These are phyloP conservation scores for Aspergillus nanangensis DNA, from an alignment of 495 filamentous ascomycete species.

Conservation along the genomic window DNA sequence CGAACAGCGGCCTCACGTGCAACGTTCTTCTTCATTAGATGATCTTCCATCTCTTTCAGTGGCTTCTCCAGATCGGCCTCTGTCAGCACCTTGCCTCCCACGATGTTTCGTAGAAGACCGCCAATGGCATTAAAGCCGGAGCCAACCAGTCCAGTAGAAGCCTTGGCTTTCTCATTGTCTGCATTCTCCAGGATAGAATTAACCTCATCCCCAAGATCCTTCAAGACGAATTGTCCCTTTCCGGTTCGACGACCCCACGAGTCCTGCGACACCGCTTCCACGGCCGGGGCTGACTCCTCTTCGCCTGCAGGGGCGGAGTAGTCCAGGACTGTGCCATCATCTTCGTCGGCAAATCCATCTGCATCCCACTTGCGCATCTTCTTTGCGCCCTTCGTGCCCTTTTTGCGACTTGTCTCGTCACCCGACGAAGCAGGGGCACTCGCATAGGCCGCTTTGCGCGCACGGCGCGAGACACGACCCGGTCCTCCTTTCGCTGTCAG, in stretches of 20 bases:
- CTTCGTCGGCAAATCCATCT: slow-evolving; percentile 82
- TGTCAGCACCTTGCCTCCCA: slow-evolving; percentile 88
- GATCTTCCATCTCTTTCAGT: slow-evolving; percentile 92
- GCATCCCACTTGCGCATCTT: slow-evolving; percentile 88
- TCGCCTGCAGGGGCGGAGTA: slow-evolving; percentile 68
- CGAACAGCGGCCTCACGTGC: slow-evolving; percentile 90
- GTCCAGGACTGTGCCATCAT: slow-evolving; percentile 74
- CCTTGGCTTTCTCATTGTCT: slow-evolving; percentile 56
- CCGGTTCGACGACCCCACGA: slow-evolving; percentile 79
- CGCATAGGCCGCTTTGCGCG: slow-evolving; percentile 66
- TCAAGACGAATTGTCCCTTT: slow-evolving; percentile 90
- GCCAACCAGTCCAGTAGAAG: slow-evolving; percentile 61
- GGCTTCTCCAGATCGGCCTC: slow-evolving; percentile 85
- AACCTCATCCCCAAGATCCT: slow-evolving; percentile 90
- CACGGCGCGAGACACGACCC: slow-evolving; percentile 71
- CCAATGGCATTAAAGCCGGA: slow-evolving; percentile 75
- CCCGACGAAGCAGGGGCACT: slow-evolving; percentile 75
- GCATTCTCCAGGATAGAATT: slow-evolving; percentile 76
- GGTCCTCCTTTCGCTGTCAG: slow-evolving; percentile 69
- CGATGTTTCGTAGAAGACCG: slow-evolving; percentile 86
- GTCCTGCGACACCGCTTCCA: slow-evolving; percentile 71
- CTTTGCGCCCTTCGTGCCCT: slow-evolving; percentile 62
- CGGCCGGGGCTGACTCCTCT: slow-evolving; percentile 43
- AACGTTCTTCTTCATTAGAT: slow-evolving; percentile 93
- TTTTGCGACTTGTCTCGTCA: slow-evolving; percentile 67